phyloP scores from a whole-genome alignment of 2,329 filamentous ascomycete species.

The Geoglossum cookeanum region DNA sequence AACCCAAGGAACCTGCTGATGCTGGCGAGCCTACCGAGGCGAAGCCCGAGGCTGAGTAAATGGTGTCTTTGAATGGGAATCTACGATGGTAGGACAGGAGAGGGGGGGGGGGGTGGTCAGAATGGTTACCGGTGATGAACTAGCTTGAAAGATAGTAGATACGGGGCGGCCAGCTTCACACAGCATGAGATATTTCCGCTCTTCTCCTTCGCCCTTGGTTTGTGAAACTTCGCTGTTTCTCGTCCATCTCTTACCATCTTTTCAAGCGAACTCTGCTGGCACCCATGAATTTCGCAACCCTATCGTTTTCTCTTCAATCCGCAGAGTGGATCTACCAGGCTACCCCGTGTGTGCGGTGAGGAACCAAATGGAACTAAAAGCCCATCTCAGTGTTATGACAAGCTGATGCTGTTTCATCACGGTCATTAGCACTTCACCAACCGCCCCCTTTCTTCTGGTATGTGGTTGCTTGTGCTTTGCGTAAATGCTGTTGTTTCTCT shows the following conservation, averaged over 20 bases:
- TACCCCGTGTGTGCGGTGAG: not conserved
- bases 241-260: not conserved
- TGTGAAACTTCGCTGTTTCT: not conserved
- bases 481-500: not conserved
- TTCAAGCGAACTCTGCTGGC: not conserved
- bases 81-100: not conserved
- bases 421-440: not conserved
- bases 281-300: not conserved
- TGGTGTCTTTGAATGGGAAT: not conserved
- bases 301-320: constrained; percentile 2
- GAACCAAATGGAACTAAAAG: not conserved
- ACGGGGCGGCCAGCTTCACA: not conserved
- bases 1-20: constrained; percentile 21
- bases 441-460: not conserved
- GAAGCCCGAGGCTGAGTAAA: not conserved
- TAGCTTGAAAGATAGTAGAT: not conserved
- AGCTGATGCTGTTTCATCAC: not conserved
- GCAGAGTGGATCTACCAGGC: constrained; percentile 1
- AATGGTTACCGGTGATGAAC: not conserved
- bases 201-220: not conserved
- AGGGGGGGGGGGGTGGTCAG: not conserved
- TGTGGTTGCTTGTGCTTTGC: constrained; percentile 2
- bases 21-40: not conserved
- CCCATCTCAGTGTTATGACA: constrained; percentile 1
- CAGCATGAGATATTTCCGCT: not conserved